Evolutionary conservation across 1,139 yeast genomes (phyloP), one percentile per base, ranked within the genome.

Genomic region (Yamadazyma sp.): DNA sequence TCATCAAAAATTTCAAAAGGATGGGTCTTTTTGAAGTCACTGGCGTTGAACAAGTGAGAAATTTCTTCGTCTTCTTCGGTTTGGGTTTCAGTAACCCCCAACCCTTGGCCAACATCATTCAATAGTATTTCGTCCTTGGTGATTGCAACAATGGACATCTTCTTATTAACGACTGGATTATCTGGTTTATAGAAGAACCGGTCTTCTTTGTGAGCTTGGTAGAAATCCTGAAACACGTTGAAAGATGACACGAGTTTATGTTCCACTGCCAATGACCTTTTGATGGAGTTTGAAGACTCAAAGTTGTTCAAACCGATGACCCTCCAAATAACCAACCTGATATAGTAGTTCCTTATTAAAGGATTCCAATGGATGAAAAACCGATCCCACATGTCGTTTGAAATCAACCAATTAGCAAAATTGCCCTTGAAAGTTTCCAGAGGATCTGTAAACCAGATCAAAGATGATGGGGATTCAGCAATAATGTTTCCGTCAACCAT

Each of bases 351-450:
- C 33, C 95, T 69, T 14, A 86, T 81, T 23, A 86, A 60, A 2
- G 95, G 91, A 50, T 81, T 78, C 88, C 95, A 87, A 59, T 87
- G 95, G 34, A 82, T 75, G 51, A 87, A 80, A 45, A 78, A 77
- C 33, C 71, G 65, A 33, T 61, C 59, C 80, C 87, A 84, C 36
- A 65, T 62, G 2, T 59, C 56, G 5, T 66, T 59, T 3, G 76
- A 66, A 9, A 81, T 61, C 22, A 85, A 57, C 83, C 86, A 83
- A 26, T 62, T 58, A 18, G 77, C 69, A 50, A 81, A 66, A 48
- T 70, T 35, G 15, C 29, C 33, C 16, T 47, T 64, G 47, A 69
- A 58, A 43, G 75, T 62, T 44, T 69, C 69, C 31, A 57, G 59
- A 2, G 54, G 46, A 45, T 71, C 61, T 3, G 50, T 53, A 9